phyloP scores from a whole-genome alignment of 1,139 yeast species.

The Candida pseudocylindracea region DNA sequence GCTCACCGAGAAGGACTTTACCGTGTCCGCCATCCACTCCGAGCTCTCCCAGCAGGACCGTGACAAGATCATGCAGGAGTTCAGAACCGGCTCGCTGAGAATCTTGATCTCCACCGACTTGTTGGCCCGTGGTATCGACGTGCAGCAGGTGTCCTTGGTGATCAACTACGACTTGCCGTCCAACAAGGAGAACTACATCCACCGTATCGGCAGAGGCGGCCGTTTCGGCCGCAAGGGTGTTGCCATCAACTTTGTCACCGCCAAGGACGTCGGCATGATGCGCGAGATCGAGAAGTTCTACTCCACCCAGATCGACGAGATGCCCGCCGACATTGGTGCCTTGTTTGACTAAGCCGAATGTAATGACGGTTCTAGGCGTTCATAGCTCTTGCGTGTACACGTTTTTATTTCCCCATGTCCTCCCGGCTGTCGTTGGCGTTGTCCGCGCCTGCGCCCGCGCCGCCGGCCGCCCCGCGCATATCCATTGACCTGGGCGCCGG shows the following conservation, averaged over 20 bases:
- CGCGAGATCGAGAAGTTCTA: constrained; percentile 97
- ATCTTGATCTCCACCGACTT: constrained; percentile 92
- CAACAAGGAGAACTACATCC: constrained; percentile 96
- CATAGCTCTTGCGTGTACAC: no score
- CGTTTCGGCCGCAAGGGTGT: constrained; percentile 99
- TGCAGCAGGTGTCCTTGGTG: constrained; percentile 95
- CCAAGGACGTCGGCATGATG: constrained; percentile 78
- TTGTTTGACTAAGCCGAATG: constrained; percentile 28
- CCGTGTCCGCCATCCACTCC: constrained; percentile 95
- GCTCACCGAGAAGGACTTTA: constrained; percentile 72
- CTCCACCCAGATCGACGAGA: constrained; percentile 95
- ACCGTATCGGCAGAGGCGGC: constrained; percentile 99
- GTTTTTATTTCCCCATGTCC: no score
- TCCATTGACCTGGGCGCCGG: no score
- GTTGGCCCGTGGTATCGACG: constrained; percentile 99
- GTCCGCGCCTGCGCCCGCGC: no score
- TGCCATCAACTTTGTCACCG: constrained; percentile 93
- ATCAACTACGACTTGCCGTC: constrained; percentile 95
- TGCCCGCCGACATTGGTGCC: constrained; percentile 86
- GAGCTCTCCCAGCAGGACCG: constrained; percentile 94
- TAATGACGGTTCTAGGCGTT: no score
- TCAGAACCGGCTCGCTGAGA: constrained; percentile 96
- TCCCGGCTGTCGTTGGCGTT: no score
- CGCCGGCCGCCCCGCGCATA: no score
- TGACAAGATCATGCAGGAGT: constrained; percentile 96